Conservation (phyloP, 495 filamentous ascomycete species). For the Echria macrotheca region DNA sequence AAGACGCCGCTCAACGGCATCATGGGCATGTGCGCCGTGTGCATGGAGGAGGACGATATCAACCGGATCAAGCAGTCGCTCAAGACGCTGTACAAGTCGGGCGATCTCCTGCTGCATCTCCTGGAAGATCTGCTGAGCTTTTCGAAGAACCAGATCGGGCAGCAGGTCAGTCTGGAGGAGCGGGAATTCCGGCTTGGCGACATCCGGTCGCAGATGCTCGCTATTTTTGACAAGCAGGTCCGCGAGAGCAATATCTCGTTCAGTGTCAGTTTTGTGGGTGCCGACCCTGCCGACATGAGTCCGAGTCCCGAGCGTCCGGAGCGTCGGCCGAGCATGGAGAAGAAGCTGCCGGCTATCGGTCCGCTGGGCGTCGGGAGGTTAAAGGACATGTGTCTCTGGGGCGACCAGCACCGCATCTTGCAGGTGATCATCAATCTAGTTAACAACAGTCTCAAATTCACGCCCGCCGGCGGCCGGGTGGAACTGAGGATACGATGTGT, state of each 20-base stretch:
- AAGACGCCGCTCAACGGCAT: conserved; percentile 93
- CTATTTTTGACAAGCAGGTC: conserved; percentile 86
- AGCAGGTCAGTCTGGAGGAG: conserved; percentile 70
- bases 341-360: conserved; percentile 45
- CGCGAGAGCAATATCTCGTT: conserved; percentile 71
- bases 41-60: conserved; percentile 82
- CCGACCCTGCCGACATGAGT: conserved; percentile 33
- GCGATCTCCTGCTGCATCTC: conserved; percentile 78
- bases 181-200: conserved; percentile 79
- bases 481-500: conserved; percentile 67
- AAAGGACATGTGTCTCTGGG: conserved; percentile 73
- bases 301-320: conserved; percentile 28
- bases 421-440: conserved; percentile 92
- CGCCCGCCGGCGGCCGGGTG: conserved; percentile 68
- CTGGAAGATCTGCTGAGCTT: conserved; percentile 90
- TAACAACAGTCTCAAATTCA: conserved; percentile 90
- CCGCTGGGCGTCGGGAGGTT: conserved; percentile 57
- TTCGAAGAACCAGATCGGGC: conserved; percentile 88
- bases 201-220: conserved; percentile 68
- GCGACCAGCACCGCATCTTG: conserved; percentile 83
- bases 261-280: conserved; percentile 59
- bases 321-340: conserved; percentile 26
- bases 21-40: conserved; percentile 85
- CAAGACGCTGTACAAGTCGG: conserved; percentile 83
- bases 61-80: conserved; percentile 71